Base-by-base conservation (phyloP, 2,329 filamentous ascomycete species). In the Cordyceps tenuipes region DNA sequence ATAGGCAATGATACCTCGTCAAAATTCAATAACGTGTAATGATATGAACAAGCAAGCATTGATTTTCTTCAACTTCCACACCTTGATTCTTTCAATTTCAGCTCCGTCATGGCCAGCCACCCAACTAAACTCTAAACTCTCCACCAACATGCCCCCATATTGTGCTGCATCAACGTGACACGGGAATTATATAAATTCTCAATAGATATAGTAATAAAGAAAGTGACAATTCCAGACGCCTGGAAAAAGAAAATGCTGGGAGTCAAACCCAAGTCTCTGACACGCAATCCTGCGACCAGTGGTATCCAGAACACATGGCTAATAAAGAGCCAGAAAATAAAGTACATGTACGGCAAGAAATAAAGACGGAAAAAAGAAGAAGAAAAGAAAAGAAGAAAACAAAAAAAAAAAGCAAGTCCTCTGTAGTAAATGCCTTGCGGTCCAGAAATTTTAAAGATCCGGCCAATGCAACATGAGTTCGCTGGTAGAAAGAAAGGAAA, bases 261-360 rank as follows among this genome's bases (percentile, higher is more conserved):
- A 41, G 41, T 52, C 29, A 36, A 48, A 10, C 57, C 49, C 41
- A 36, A 31, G 47, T 61, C 43, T 31, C 39, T 43, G 21, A 54
- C 49, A 53, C 51, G 36, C 39, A 51, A 44, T 43, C 46, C 34
- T 50, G 59, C 41, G 56, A 58, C 58, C 60, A 59, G 60, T 65
- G 63, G 59, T 72, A 72, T 72, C 71, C 71, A 71, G 69, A 72
- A 72, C 71, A 72, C 69, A 69, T 64, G 68, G 68, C 69, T 66
- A 10, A 8, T 64, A 67, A 63, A 62, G 58, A 61, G 57, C 60
- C 65, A 61, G 46, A 57, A 61, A 62, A 34, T 39, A 55, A 41
- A 61, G 23, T 57, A 51, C 39, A 23, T 51, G 19, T 29, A 61
- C 52, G 21, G 49, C 39, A 46, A 61, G 49, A 61, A 48, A 64